These are phyloP conservation scores for Solanum gandarillasii DNA, from an alignment of 257 asterid genomes.

Conservation along the genomic window DNA sequence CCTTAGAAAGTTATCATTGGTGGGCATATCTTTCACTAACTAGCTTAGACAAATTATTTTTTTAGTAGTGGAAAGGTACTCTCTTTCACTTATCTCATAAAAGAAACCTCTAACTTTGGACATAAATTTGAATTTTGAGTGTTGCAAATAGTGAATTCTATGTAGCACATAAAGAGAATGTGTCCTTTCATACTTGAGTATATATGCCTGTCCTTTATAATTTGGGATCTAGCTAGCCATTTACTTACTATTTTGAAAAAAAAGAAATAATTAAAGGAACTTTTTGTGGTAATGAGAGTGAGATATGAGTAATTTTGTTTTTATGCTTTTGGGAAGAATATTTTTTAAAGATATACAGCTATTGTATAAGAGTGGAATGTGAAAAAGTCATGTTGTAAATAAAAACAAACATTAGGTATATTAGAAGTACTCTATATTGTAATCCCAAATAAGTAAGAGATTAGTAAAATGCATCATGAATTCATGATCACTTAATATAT, in stretches of 20 bases:
- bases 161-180: background rate
- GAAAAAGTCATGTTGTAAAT: too few relatives aligned
- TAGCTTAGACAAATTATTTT: background rate
- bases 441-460: background rate
- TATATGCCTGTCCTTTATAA: background rate
- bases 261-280: background rate
- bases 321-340: background rate
- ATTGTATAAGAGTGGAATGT: background rate
- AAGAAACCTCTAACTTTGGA: background rate
- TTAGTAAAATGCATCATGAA: background rate
- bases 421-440: background rate
- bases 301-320: background rate
- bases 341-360: background rate
- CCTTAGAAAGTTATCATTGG: background rate
- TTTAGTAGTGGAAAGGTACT: background rate
- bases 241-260: background rate
- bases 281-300: background rate
- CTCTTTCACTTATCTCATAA: background rate
- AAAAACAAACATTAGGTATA: too few relatives aligned
- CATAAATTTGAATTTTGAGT: background rate
- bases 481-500: background rate
- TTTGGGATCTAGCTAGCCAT: background rate
- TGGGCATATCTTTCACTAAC: slow-evolving; percentile 4
- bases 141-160: background rate
- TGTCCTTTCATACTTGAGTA: background rate